Conservation (phyloP, 1,139 yeast species). For the Pichia sp. region DNA sequence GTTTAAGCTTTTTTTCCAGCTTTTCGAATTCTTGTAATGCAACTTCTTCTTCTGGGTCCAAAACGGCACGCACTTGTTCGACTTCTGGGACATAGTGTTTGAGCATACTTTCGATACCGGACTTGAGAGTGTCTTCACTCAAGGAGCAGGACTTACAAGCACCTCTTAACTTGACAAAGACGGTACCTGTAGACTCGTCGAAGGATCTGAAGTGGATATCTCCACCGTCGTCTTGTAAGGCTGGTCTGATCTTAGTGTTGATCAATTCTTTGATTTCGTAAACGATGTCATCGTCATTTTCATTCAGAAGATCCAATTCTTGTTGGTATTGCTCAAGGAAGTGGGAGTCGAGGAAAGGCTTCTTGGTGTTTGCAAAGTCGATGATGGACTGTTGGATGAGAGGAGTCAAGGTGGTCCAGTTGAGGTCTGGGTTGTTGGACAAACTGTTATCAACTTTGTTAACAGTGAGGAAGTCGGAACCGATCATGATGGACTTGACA, state of each 20-base stretch:
- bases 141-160: constrained; percentile 82
- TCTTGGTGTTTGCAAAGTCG: constrained; percentile 25
- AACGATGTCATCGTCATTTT: constrained; percentile 51
- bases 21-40: constrained; percentile 73
- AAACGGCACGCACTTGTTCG: constrained; percentile 66
- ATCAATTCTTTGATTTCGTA: constrained; percentile 60
- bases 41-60: constrained; percentile 57
- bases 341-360: constrained; percentile 26
- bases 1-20: constrained; percentile 33
- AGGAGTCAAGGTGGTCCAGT: constrained; percentile 30
- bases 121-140: constrained; percentile 72
- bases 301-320: constrained; percentile 32
- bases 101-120: constrained; percentile 83
- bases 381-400: constrained; percentile 25
- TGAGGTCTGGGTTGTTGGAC: constrained; percentile 31
- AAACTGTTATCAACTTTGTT: constrained; percentile 32
- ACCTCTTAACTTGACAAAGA: constrained; percentile 72
- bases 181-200: constrained; percentile 67
- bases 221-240: constrained; percentile 80
- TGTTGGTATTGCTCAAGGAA: constrained; percentile 24
- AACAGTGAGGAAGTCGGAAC: constrained; percentile 49
- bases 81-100: constrained; percentile 86
- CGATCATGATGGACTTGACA: constrained; percentile 84
- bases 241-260: constrained; percentile 62
- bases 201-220: constrained; percentile 72